These are phyloP conservation scores for Ascochyta koolunga DNA, from an alignment of 2,329 filamentous ascomycete genomes.

Conservation along the genomic window DNA sequence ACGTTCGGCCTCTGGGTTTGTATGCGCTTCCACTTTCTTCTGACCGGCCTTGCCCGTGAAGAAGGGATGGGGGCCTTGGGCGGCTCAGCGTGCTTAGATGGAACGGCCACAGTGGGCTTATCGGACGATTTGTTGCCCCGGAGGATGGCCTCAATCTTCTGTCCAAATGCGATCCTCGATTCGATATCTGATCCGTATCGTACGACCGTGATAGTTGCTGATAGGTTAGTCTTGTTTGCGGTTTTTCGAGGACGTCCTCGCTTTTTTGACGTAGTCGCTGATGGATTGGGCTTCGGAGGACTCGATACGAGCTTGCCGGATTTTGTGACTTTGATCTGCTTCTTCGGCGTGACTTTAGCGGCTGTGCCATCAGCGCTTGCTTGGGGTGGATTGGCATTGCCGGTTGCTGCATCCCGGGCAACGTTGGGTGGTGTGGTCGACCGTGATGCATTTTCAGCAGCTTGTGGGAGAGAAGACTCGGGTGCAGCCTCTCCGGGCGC, in stretches of 20 bases:
- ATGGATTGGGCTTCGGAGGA: slow-evolving; percentile 35
- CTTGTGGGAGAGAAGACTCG: slow-evolving; percentile 3
- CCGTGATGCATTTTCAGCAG: neutral
- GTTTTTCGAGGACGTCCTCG: slow-evolving; percentile 13
- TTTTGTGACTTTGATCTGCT: slow-evolving; percentile 50
- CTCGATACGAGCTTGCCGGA: slow-evolving; percentile 55
- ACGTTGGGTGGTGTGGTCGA: slow-evolving; percentile 2
- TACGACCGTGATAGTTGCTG: slow-evolving; percentile 58
- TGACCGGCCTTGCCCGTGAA: slow-evolving; percentile 63
- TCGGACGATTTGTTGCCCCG: slow-evolving; percentile 36
- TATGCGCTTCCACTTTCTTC: slow-evolving; percentile 29
- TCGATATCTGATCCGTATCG: slow-evolving; percentile 62
- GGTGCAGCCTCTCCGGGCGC: neutral
- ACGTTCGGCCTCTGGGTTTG: slow-evolving; percentile 16
- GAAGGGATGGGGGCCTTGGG: slow-evolving; percentile 70
- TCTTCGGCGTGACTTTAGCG: slow-evolving; percentile 33
- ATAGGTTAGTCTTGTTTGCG: slow-evolving; percentile 30
- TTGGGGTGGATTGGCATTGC: neutral
- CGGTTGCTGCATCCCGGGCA: neutral
- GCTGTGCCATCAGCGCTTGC: neutral
- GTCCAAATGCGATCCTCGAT: slow-evolving; percentile 59
- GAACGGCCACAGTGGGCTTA: slow-evolving; percentile 22
- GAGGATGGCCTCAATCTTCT: slow-evolving; percentile 69
- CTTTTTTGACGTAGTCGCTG: slow-evolving; percentile 55
- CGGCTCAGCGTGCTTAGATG: slow-evolving; percentile 39